Evolutionary conservation across 441 rosid genomes (phyloP), one percentile per base, ranked within the genome.

Genomic region (Gossypium davidsonii): DNA sequence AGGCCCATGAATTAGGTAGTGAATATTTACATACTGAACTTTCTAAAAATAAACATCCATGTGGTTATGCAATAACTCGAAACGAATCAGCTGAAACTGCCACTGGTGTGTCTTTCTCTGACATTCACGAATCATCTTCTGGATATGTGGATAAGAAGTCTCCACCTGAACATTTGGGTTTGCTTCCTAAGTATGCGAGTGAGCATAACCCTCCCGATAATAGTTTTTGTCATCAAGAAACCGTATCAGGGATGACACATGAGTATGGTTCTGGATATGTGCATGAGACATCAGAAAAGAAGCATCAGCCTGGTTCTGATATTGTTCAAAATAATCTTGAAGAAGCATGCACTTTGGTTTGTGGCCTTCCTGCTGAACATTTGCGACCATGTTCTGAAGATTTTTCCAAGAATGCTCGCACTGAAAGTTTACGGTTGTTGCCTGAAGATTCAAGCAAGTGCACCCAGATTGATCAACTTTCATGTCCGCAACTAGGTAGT

Each of bases 151-250:
- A 12, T 56, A 56, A 28, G 67, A 37, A 17, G 10, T 17, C 67
- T 37, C 42, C 48, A 2, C 25, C n/a, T 17, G 23, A 62, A 61
- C 48, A 61, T 8, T 7, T 39, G 69, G 68, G 5, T 42, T 3
- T 5, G 5, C 53, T 39, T 49, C 71, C 65, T 68, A 71, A 71
- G 73, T 64, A 64, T 70, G 67, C 25, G 52, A 75, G 71, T 58
- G 71, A 73, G 63, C 57, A 37, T 75, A 69, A 28, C 63, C 55
- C 34, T 57, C 23, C 15, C 28, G 62, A 21, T 57, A 25, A 65
- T 26, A 12, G 18, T 76, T 67, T 79, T 59, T 78, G 74, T 42
- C 69, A 58, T 70, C 68, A 78, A 71, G 83, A 76, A 69, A 78
- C 60, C 34, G 44, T 44, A 21, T 26, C 77, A 53, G 81, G 71